A percentile compares a stretch with the other conserved stretches of the same genome.
Conservation (phyloP, 352 stramenopile species). For the Phytophthora nicotianae region DNA sequence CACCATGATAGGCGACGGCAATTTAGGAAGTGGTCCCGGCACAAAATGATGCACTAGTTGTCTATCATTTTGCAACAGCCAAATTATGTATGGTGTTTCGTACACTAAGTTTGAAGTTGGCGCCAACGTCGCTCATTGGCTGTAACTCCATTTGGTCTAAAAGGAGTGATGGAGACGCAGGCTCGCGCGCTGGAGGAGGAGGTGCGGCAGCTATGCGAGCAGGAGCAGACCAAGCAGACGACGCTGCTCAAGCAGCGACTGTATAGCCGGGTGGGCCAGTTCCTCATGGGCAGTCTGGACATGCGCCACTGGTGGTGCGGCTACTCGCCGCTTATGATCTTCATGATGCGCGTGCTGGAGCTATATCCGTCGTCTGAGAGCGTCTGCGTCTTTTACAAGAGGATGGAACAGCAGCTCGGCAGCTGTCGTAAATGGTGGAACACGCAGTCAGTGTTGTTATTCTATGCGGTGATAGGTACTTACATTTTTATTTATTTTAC, state of each 20-base stretch:
- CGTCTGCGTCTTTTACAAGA: slow-evolving; percentile 75
- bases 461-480: slow-evolving; percentile 2
- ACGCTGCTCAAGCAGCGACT: slow-evolving; percentile 66
- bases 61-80: slow-evolving; percentile 2
- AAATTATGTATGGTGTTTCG: neutral
- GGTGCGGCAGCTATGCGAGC: slow-evolving; percentile 42
- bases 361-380: slow-evolving; percentile 73
- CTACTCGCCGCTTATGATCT: slow-evolving; percentile 83
- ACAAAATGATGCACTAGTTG: slow-evolving; percentile 2
- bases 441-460: neutral
- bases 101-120: slow-evolving; percentile 14
- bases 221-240: slow-evolving; percentile 42
- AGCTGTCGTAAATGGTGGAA: slow-evolving; percentile 69
- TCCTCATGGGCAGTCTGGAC: slow-evolving; percentile 70
- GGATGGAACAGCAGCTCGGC: slow-evolving; percentile 69
- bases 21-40: neutral
- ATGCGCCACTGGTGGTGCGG: slow-evolving; percentile 81
- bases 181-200: slow-evolving; percentile 47
- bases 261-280: slow-evolving; percentile 80
- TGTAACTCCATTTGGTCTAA: slow-evolving; percentile 10
- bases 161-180: slow-evolving; percentile 35
- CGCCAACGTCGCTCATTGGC: slow-evolving; percentile 22
- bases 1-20: slow-evolving; percentile 17
- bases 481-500: slow-evolving; percentile 2
- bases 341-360: slow-evolving; percentile 89